These are phyloP conservation scores for Ormosia emarginata DNA, from an alignment of 306 rosid species.

Conservation along the genomic window DNA sequence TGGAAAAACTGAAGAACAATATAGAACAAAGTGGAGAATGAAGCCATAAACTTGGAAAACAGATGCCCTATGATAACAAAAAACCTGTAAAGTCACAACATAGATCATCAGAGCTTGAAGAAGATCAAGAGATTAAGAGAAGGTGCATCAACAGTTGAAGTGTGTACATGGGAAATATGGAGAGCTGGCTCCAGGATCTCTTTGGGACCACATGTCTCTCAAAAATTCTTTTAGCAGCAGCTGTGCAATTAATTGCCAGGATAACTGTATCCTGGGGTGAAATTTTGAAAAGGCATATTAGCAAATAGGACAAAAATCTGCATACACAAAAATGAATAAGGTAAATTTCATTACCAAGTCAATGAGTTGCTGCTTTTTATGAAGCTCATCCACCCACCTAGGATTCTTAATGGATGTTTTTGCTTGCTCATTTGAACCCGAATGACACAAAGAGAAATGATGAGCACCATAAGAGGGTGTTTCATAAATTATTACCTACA, in stretches of 20 bases:
- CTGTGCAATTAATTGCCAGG: conserved; percentile 71
- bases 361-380: conserved; percentile 46
- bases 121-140: conserved; percentile 1
- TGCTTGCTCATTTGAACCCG: conserved; percentile 46
- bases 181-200: conserved; percentile 41
- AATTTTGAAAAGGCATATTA: conserved; percentile 18
- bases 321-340: conserved; percentile 25
- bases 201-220: conserved; percentile 40
- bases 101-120: conserved; percentile 26
- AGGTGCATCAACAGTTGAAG: conserved; percentile 12
- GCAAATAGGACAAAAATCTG: conserved; percentile 13
- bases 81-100: conserved; percentile 60
- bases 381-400: conserved; percentile 75
- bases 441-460: conserved; percentile 57
- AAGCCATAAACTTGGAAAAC: conserved; percentile 60
- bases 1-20: conserved; percentile 58
- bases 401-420: conserved; percentile 53
- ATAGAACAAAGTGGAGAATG: conserved; percentile 60
- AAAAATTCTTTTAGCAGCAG: conserved; percentile 52
- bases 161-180: conserved; percentile 38
- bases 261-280: conserved; percentile 66
- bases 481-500: conserved; percentile 78
- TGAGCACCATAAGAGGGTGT: conserved; percentile 64
- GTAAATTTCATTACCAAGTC: conserved; percentile 60
- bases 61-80: conserved; percentile 49